Conservation (phyloP, 78 protist species). For the Polysphondylium violaceum region DNA sequence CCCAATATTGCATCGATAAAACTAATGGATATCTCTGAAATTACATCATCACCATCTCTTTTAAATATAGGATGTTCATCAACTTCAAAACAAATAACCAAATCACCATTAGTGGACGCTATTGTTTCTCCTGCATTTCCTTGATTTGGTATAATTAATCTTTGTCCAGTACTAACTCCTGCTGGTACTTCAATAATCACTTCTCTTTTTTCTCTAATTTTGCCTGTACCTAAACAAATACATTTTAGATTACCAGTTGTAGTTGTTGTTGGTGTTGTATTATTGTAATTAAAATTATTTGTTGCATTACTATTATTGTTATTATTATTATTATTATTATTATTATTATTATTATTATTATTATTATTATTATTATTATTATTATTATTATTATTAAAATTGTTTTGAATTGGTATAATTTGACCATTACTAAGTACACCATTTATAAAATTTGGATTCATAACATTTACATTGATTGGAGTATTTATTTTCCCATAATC, state of each 20-base stretch:
- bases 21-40: constrained; percentile 11
- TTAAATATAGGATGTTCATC: constrained; percentile 23
- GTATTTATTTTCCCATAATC: neutral
- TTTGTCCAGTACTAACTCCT: neutral
- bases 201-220: constrained; percentile 3
- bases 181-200: neutral
- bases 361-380: neutral
- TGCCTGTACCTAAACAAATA: neutral
- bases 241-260: too few species aligned
- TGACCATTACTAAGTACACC: neutral
- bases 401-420: neutral
- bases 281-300: too few species aligned
- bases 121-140: neutral
- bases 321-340: neutral
- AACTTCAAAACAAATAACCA: constrained; percentile 46
- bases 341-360: neutral
- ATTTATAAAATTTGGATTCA: neutral
- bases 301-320: neutral
- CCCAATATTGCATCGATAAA: constrained; percentile 54
- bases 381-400: neutral
- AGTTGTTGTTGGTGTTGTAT: neutral
- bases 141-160: neutral
- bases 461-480: neutral
- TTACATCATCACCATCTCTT: constrained; percentile 63
- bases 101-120: constrained; percentile 48